Evolutionary conservation across 2,329 filamentous ascomycete species (phyloP).

Genomic region (Hypomyces rosellus): DNA sequence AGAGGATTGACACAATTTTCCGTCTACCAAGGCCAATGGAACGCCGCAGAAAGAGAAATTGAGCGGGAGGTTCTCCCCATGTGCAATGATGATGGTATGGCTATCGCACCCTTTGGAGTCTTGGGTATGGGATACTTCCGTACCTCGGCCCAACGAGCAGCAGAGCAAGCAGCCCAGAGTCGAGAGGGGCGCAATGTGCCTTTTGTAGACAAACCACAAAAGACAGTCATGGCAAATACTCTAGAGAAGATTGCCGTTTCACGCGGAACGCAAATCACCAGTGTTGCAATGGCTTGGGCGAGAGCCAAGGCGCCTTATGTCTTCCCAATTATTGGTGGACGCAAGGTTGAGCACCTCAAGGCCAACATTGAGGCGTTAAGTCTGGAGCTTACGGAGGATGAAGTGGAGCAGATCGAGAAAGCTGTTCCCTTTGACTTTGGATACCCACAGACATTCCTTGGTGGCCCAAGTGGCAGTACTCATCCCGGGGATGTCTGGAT

Average conservation of each 20-base stretch:
- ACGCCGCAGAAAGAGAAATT: conserved; percentile 19
- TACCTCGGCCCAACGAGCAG: conserved; percentile 3
- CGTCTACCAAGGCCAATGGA: conserved; percentile 27
- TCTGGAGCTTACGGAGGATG: conserved; percentile 51
- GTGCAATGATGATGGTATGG: conserved; percentile 32
- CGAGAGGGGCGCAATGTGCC: conserved; percentile 4
- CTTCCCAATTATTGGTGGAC: conserved; percentile 66
- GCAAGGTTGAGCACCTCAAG: conserved; percentile 63
- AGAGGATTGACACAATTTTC: conserved; percentile 21
- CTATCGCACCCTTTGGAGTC: conserved; percentile 37
- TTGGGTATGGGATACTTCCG: conserved; percentile 32
- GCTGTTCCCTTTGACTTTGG: conserved; percentile 49
- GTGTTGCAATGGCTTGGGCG: conserved; percentile 51
- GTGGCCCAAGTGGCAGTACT: background rate
- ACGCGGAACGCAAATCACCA: conserved; percentile 11
- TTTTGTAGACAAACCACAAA: conserved; percentile 5
- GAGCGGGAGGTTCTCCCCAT: conserved; percentile 28
- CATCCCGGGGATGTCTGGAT: conserved; percentile 3
- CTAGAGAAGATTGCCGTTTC: conserved; percentile 11
- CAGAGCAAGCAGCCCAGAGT: background rate
- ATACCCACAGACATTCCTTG: conserved; percentile 22
- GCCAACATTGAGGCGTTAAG: conserved; percentile 63
- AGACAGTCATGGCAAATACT: conserved; percentile 16
- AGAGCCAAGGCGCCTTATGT: conserved; percentile 54
- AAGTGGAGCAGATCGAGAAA: conserved; percentile 60